Evolutionary conservation across 78 protist species (phyloP).

Genomic region (Emiliania huxleyi): DNA sequence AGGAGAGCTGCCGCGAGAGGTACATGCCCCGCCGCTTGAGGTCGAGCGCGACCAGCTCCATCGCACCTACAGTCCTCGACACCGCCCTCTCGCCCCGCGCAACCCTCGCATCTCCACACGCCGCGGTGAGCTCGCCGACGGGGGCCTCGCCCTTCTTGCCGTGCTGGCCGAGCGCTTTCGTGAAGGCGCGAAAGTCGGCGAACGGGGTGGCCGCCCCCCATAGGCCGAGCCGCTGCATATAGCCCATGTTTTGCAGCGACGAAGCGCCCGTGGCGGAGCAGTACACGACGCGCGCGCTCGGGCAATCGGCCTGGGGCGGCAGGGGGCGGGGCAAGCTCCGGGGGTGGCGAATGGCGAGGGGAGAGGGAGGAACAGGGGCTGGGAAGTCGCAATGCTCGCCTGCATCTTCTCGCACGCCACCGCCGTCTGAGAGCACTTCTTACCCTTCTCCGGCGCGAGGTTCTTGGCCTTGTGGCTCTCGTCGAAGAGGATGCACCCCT

Average conservation of each 20-base stretch:
- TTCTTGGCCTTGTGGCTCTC: slow-evolving; percentile 47
- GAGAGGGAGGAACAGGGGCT: too few relatives aligned
- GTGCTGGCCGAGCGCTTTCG: neutral
- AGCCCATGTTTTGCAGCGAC: slow-evolving; percentile 10
- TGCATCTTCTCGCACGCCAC: neutral
- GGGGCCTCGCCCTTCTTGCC: too few relatives aligned
- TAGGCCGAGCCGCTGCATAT: slow-evolving; percentile 35
- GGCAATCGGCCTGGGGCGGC: too few relatives aligned
- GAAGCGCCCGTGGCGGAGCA: slow-evolving; percentile 39
- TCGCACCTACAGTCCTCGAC: neutral
- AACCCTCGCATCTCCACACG: too few relatives aligned
- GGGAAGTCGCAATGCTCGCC: neutral
- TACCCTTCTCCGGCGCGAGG: neutral
- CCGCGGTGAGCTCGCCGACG: too few relatives aligned
- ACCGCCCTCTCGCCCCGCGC: too few relatives aligned
- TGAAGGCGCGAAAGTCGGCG: neutral
- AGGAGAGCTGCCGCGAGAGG: slow-evolving; percentile 22
- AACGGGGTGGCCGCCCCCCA: slow-evolving; percentile 30
- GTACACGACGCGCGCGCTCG: slow-evolving; percentile 32
- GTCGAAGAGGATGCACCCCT: slow-evolving; percentile 29
- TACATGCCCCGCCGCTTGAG: slow-evolving; percentile 40
- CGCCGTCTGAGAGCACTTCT: neutral
- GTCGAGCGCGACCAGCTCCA: slow-evolving; percentile 46
- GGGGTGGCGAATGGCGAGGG: too few relatives aligned
- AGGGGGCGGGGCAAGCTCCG: too few relatives aligned